Evolutionary conservation across 768 basidiomycete species (phyloP), one percentile per base, ranked within the genome.

Genomic region (Heimioporus sp.): DNA sequence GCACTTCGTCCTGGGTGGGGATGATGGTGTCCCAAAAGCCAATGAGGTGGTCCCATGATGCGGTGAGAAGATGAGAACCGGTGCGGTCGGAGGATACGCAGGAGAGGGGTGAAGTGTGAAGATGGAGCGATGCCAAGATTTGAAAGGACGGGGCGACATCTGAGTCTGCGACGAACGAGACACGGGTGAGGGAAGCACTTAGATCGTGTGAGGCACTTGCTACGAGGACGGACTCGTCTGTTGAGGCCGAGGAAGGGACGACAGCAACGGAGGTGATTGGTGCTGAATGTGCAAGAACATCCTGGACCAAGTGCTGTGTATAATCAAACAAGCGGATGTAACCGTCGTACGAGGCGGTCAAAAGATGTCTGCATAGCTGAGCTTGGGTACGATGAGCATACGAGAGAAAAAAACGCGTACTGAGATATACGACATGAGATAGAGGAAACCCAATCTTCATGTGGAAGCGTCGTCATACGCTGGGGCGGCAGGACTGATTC

Each of bases 381-480:
- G 10, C 30, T 13, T 11, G 32, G 16, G 30, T 15, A 28, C 9
- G 37, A 41, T 15, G 8, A 6, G 9, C 10, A 44, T n/a, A 19
- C 4, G 37, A 3, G 34, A 13, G 16, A 5, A 52, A 5, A 52
- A 12, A 12, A 49, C 16, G 2, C 64, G 20, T 28, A 65, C 63
- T 53, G 52, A 53, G 74, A 72, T 43, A 81, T 63, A 55, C 76
- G 68, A 64, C 82, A 86, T 6, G 82, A 85, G 17, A 92, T 79
- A 15, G 85, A 84, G 2, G 92, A 93, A 1, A 97, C 89, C 96
- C 96, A 98, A 56, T 98, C 94, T 48, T 98, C 87, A 55, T 93
- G 90, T 2, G 90, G 86, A 47, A 92, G 73, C 43, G 86, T 79
- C 0, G 86, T 80, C 69, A 92, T 80, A 55, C 85, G 83, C 65